phyloP scores from a whole-genome alignment of 1,284 basidiomycete species.

The Tetrapyrgos nigripes region DNA sequence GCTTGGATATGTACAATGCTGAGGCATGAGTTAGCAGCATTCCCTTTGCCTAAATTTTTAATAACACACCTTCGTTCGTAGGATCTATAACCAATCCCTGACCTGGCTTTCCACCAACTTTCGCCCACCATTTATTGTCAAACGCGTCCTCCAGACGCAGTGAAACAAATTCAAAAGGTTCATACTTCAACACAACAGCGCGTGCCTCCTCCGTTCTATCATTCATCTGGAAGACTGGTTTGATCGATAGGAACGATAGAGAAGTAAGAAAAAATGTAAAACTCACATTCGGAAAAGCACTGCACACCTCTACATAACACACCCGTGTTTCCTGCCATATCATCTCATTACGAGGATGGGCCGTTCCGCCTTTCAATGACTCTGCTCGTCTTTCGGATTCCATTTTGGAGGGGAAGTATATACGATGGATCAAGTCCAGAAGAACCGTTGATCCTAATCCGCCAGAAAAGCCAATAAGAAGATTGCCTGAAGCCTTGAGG shows the following conservation, averaged over 20 bases:
- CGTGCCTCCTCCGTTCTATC: constrained; percentile 62
- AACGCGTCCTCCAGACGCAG: constrained; percentile 77
- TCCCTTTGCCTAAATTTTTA: constrained; percentile 20
- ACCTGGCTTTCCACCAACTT: constrained; percentile 39
- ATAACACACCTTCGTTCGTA: constrained; percentile 56
- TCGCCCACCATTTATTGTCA: constrained; percentile 69
- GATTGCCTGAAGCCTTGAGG: constrained; percentile 69
- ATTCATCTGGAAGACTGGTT: constrained; percentile 45
- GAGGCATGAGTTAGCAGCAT: neutral
- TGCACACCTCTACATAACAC: constrained; percentile 74
- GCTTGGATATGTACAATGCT: constrained; percentile 34
- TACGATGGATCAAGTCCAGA: constrained; percentile 68
- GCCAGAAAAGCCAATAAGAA: constrained; percentile 75
- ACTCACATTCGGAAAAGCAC: constrained; percentile 66
- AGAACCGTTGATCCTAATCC: constrained; percentile 76
- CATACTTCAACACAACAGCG: constrained; percentile 51
- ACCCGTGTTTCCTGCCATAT: constrained; percentile 69
- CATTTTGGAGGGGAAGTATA: constrained; percentile 56
- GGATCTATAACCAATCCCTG: constrained; percentile 49
- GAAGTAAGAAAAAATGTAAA: constrained; percentile 3
- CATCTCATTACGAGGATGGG: constrained; percentile 66
- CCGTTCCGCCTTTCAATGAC: constrained; percentile 58
- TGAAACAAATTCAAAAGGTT: constrained; percentile 62
- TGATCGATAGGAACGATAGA: too few species aligned
- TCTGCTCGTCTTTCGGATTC: constrained; percentile 20